Conservation (phyloP, 306 rosid species). For the Vigna nakashimae region DNA sequence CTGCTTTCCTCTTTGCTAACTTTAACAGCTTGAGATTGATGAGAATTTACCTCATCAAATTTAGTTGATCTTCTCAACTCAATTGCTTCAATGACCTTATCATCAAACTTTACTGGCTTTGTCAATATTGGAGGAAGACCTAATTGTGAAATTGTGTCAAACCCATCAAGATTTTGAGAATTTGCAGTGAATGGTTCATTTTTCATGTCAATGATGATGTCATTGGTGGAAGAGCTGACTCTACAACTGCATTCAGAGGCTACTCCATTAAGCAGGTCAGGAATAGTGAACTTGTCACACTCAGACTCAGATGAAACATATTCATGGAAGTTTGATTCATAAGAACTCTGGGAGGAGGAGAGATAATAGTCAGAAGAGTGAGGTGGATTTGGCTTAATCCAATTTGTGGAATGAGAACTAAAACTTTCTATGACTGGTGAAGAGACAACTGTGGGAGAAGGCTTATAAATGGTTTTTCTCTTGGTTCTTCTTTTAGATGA, state of each 20-base stretch:
- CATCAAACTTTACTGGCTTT: conserved; percentile 60
- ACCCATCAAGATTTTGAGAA: conserved; percentile 51
- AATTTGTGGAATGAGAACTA: conserved; percentile 46
- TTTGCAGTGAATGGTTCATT: conserved; percentile 48
- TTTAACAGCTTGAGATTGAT: conserved; percentile 47
- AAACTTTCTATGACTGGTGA: conserved; percentile 47
- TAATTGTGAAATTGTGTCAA: conserved; percentile 54
- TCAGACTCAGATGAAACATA: conserved; percentile 61
- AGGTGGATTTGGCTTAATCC: conserved; percentile 44
- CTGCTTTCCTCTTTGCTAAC: conserved; percentile 49
- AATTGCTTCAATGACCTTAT: conserved; percentile 46
- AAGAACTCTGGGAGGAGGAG: conserved; percentile 54
- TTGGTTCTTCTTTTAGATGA: conserved; percentile 58
- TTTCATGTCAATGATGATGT: conserved; percentile 76
- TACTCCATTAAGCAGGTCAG: conserved; percentile 49
- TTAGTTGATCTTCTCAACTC: conserved; percentile 49
- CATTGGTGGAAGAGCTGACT: conserved; percentile 68
- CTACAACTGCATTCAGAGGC: conserved; percentile 59
- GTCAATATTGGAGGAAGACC: conserved; percentile 69
- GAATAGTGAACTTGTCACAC: conserved; percentile 39
- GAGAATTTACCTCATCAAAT: conserved; percentile 39
- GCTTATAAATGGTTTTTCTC: conserved; percentile 70
- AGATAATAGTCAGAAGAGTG: conserved; percentile 52
- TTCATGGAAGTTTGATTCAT: conserved; percentile 51
- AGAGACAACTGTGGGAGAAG: conserved; percentile 57